phyloP scores from a whole-genome alignment of 2,329 filamentous ascomycete species.

The Xylaria sp. region DNA sequence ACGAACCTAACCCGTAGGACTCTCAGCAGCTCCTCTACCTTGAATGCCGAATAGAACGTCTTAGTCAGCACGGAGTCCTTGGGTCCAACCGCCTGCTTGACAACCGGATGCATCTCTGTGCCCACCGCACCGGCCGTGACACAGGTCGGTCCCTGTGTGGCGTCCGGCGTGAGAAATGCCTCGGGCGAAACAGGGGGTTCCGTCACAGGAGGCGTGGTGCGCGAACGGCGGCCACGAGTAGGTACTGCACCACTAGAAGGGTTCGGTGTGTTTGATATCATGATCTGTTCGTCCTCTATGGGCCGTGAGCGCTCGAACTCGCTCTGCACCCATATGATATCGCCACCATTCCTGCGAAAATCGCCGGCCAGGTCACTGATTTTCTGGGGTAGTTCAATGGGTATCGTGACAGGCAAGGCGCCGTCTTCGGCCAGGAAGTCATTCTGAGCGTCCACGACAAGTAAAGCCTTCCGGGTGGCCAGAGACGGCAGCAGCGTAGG shows the following conservation, averaged over 20 bases:
- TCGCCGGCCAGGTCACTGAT: slow-evolving; percentile 73
- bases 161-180: slow-evolving; percentile 56
- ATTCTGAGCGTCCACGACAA: slow-evolving; percentile 89
- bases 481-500: slow-evolving; percentile 66
- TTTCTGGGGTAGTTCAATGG: slow-evolving; percentile 73
- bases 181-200: slow-evolving; percentile 43
- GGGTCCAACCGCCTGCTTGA: slow-evolving; percentile 59
- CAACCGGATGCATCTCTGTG: slow-evolving; percentile 56
- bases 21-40: slow-evolving; percentile 76
- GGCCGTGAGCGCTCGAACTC: slow-evolving; percentile 74
- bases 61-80: slow-evolving; percentile 70
- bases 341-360: slow-evolving; percentile 77
- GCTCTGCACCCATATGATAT: slow-evolving; percentile 87
- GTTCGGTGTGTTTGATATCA: slow-evolving; percentile 54
- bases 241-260: slow-evolving; percentile 33
- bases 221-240: slow-evolving; percentile 43
- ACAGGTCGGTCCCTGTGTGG: slow-evolving; percentile 52
- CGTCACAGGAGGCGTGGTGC: slow-evolving; percentile 44
- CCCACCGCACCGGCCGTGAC: slow-evolving; percentile 60
- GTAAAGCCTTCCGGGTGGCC: slow-evolving; percentile 73
- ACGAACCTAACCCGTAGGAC: slow-evolving; percentile 86
- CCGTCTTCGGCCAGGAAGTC: slow-evolving; percentile 81
- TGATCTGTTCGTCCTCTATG: slow-evolving; percentile 64
- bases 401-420: slow-evolving; percentile 72
- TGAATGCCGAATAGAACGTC: slow-evolving; percentile 88